Evolutionary conservation across 306 rosid species (phyloP).

Genomic region (Gastrolobium villosum): DNA sequence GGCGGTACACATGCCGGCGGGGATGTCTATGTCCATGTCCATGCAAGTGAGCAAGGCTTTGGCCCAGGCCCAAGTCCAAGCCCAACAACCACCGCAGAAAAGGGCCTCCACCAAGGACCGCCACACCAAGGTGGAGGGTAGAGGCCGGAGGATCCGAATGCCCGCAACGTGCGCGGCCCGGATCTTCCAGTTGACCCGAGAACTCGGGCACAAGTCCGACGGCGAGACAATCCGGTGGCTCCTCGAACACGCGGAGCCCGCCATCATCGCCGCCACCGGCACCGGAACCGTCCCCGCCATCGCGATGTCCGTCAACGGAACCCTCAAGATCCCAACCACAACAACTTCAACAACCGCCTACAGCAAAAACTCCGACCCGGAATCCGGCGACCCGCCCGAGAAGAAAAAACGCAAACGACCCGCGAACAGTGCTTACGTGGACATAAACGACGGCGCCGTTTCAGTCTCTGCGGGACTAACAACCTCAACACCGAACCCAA

Average conservation of each 20-base stretch:
- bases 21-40: slow-evolving; percentile 43
- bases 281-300: slow-evolving; percentile 86
- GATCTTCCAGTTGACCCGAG: slow-evolving; percentile 85
- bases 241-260: slow-evolving; percentile 78
- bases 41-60: slow-evolving; percentile 42
- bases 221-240: slow-evolving; percentile 95
- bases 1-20: slow-evolving; percentile 48
- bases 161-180: slow-evolving; percentile 88
- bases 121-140: slow-evolving; percentile 85
- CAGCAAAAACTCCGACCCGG: slow-evolving; percentile 33
- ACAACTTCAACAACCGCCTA: slow-evolving; percentile 27
- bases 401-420: slow-evolving; percentile 69
- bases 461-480: slow-evolving; percentile 62
- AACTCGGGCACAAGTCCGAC: slow-evolving; percentile 88
- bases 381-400: slow-evolving; percentile 55
- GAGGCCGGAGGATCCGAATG: slow-evolving; percentile 94
- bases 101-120: slow-evolving; percentile 80
- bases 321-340: slow-evolving; percentile 79
- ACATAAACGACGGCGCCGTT: slow-evolving; percentile 64
- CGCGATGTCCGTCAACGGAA: slow-evolving; percentile 81
- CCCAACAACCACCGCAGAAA: slow-evolving; percentile 47
- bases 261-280: slow-evolving; percentile 87
- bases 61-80: slow-evolving; percentile 34
- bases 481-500: background rate
- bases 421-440: slow-evolving; percentile 58